Percentiles rank a stretch among this genome's conserved stretches.
These are phyloP conservation scores for Bifiguratus adelaidae DNA, from an alignment of 192 early-diverging fungal species.

Conservation along the genomic window DNA sequence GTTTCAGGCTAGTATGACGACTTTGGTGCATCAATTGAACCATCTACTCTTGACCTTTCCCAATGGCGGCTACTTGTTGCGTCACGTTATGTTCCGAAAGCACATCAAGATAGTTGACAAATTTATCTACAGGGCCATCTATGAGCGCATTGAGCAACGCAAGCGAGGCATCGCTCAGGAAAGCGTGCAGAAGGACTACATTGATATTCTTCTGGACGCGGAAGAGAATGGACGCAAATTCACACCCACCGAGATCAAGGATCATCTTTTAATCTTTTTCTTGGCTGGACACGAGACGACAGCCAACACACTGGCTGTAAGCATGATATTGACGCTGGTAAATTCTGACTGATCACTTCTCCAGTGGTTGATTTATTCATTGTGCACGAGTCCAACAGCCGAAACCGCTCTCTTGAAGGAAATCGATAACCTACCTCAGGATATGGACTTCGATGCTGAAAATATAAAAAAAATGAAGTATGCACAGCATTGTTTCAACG, in stretches of 20 bases:
- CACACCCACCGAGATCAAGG: constrained; percentile 1
- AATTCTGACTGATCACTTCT: too few species aligned
- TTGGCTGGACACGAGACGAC: constrained; percentile 1
- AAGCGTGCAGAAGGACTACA: background rate
- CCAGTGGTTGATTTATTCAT: too few species aligned
- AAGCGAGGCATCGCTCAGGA: background rate
- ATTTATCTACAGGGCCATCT: constrained; percentile 1
- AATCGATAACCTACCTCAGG: too few species aligned
- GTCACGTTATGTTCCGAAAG: background rate
- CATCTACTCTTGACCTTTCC: background rate
- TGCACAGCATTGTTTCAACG: constrained; percentile 3
- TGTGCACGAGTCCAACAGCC: too few species aligned
- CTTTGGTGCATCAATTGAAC: background rate
- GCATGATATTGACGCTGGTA: background rate
- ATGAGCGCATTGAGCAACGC: background rate
- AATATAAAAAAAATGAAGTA: background rate
- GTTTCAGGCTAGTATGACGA: constrained; percentile 1
- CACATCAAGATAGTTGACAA: constrained; percentile 3
- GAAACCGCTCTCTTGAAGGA: too few species aligned
- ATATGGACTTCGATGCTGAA: too few species aligned
- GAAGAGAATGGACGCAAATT: constrained; percentile 2
- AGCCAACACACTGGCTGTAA: background rate
- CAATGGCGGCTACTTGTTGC: constrained; percentile 5
- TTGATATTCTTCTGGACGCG: constrained; percentile 6
- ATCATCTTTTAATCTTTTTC: constrained; percentile 6